Evolutionary conservation across 1,139 yeast genomes (phyloP).

Genomic region (Hanseniaspora uvarum): DNA sequence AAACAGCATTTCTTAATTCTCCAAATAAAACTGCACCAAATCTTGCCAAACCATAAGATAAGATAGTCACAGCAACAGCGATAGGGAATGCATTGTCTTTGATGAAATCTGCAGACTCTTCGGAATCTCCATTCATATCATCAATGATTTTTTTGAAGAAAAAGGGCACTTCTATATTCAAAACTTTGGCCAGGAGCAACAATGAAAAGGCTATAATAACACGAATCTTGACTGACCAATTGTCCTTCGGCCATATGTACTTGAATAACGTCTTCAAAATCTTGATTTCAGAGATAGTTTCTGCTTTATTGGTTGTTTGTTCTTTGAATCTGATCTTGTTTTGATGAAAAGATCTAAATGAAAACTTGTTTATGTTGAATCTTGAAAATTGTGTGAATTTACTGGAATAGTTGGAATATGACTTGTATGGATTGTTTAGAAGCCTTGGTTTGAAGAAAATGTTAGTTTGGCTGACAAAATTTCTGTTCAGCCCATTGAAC

Average conservation of each 20-base stretch:
- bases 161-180: constrained; percentile 93
- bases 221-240: constrained; percentile 57
- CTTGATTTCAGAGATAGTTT: constrained; percentile 43
- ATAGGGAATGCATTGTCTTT: constrained; percentile 41
- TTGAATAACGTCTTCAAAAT: constrained; percentile 54
- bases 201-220: constrained; percentile 66
- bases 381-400: not conserved
- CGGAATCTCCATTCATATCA: constrained; percentile 87
- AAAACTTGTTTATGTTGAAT: not conserved
- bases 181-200: constrained; percentile 65
- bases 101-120: constrained; percentile 41
- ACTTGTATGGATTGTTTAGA: not conserved
- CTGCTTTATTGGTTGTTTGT: not conserved
- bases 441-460: not conserved
- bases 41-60: constrained; percentile 89
- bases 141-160: constrained; percentile 83
- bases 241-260: constrained; percentile 85
- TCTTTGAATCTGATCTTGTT: not conserved
- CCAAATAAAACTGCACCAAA: constrained; percentile 93
- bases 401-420: not conserved
- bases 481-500: not conserved
- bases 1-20: constrained; percentile 85
- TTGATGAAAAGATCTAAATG: not conserved
- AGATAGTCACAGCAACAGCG: constrained; percentile 59
- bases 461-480: not conserved